Evolutionary conservation across 345 rosid species (phyloP).

Genomic region (Erodium maritimum): DNA sequence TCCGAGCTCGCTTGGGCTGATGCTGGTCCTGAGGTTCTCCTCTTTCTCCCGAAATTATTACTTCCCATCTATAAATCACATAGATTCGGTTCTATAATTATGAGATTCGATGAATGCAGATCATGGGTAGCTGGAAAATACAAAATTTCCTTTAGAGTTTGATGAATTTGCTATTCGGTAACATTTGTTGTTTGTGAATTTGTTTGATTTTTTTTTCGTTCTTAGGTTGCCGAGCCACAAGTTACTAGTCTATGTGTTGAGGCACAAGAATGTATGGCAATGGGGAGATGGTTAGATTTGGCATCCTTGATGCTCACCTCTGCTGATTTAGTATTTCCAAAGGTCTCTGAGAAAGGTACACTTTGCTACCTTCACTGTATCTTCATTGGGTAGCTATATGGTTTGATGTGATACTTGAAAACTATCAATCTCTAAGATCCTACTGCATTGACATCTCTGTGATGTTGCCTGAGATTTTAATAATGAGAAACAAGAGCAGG

Average conservation of each 20-base stretch:
- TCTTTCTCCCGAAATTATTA: too few species aligned
- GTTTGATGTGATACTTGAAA: neutral
- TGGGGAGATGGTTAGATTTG: conserved; percentile 68
- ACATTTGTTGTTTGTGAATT: neutral
- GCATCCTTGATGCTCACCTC: conserved; percentile 77
- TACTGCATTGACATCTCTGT: neutral
- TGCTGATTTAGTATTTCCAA: conserved; percentile 70
- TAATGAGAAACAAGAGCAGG: too few species aligned
- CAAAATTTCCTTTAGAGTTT: too few species aligned
- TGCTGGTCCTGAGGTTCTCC: conserved; percentile 85
- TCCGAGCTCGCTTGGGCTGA: conserved; percentile 95
- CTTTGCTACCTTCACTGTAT: neutral
- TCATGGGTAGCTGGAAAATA: too few species aligned
- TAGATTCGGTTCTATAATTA: too few species aligned
- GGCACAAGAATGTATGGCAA: conserved; percentile 59
- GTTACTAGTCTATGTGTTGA: conserved; percentile 64
- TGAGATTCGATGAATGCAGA: too few species aligned
- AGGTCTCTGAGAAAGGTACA: conserved; percentile 93
- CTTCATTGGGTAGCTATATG: neutral
- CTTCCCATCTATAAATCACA: too few species aligned
- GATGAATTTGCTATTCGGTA: neutral
- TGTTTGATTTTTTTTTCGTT: neutral
- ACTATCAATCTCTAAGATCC: neutral
- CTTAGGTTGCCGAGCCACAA: conserved; percentile 69
- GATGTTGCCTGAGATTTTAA: too few species aligned